Conservation (phyloP, 2,329 filamentous ascomycete genomes). For the Colletotrichum sp. region DNA sequence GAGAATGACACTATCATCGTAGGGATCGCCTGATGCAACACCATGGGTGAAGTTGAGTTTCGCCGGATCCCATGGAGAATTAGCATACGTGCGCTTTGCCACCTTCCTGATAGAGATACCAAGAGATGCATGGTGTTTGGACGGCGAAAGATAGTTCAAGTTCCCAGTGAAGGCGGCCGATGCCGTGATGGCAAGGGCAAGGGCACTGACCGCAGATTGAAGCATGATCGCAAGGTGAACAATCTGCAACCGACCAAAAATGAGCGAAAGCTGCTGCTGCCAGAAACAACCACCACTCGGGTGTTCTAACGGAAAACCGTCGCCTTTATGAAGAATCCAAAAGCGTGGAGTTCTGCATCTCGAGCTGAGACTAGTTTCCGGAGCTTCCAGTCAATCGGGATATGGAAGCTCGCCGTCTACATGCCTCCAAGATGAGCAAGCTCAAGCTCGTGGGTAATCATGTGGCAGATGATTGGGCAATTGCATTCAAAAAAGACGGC, state of each 20-base stretch:
- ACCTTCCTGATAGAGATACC: constrained; percentile 70
- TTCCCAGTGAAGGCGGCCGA: constrained; percentile 43
- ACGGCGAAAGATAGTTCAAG: constrained; percentile 72
- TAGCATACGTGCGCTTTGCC: constrained; percentile 55
- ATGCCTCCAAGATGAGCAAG: neutral
- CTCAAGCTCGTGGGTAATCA: constrained; percentile 12
- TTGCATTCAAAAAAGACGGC: neutral
- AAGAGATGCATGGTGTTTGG: constrained; percentile 65
- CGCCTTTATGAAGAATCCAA: neutral
- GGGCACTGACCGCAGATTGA: neutral
- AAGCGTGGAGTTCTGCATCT: neutral
- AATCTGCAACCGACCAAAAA: neutral
- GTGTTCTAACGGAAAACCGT: neutral
- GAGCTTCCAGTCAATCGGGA: neutral
- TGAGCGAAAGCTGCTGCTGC: neutral
- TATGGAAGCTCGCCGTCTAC: neutral
- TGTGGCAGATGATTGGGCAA: neutral
- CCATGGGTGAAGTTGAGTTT: constrained; percentile 70
- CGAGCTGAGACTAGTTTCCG: neutral
- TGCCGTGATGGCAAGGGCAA: neutral
- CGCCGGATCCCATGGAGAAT: constrained; percentile 45
- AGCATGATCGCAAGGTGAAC: neutral
- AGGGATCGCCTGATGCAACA: constrained; percentile 55
- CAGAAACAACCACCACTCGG: fast-evolving
- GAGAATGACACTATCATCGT: constrained; percentile 63